A percentile compares a stretch with the other conserved stretches of the same genome.
These are phyloP conservation scores for Tricholoma sp. DNA, from an alignment of 768 basidiomycete species.

Conservation along the genomic window DNA sequence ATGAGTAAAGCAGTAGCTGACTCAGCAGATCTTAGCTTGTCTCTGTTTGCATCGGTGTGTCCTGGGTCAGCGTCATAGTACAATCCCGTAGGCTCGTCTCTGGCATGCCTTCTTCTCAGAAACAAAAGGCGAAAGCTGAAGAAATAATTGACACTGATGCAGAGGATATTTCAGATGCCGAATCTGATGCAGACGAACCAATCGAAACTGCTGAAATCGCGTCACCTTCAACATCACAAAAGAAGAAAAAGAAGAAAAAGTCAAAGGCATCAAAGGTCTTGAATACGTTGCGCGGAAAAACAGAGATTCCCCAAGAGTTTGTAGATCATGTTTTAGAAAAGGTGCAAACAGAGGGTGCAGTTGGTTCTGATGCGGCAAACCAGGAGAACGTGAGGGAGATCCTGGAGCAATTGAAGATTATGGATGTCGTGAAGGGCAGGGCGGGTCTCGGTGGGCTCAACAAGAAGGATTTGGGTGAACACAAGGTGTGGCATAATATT, in stretches of 20 bases:
- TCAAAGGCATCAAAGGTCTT: constrained; percentile 57
- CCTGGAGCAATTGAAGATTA: constrained; percentile 74
- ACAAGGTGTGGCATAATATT: constrained; percentile 57
- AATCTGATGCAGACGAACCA: constrained; percentile 23
- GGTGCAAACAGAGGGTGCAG: constrained; percentile 56
- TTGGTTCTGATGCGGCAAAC: constrained; percentile 41
- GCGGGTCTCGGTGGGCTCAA: constrained; percentile 68
- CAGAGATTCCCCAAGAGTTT: constrained; percentile 53
- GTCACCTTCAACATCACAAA: constrained; percentile 43
- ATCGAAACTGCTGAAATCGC: constrained; percentile 10
- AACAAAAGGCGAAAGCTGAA: constrained; percentile 36
- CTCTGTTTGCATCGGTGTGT: neutral
- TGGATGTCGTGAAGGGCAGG: constrained; percentile 83
- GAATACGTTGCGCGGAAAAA: constrained; percentile 42
- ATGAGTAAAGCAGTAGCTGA: constrained; percentile 18
- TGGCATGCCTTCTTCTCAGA: constrained; percentile 31
- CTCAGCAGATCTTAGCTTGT: constrained; percentile 1
- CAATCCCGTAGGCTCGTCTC: no score
- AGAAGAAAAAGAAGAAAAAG: constrained; percentile 91
- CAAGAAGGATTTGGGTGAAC: constrained; percentile 78
- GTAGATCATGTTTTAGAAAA: constrained; percentile 64
- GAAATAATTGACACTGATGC: constrained; percentile 36
- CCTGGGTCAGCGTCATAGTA: no score
- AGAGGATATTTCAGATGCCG: constrained; percentile 20
- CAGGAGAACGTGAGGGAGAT: constrained; percentile 64